These are phyloP conservation scores for Rhodotorula graminis DNA, from an alignment of 768 basidiomycete genomes.

Conservation along the genomic window DNA sequence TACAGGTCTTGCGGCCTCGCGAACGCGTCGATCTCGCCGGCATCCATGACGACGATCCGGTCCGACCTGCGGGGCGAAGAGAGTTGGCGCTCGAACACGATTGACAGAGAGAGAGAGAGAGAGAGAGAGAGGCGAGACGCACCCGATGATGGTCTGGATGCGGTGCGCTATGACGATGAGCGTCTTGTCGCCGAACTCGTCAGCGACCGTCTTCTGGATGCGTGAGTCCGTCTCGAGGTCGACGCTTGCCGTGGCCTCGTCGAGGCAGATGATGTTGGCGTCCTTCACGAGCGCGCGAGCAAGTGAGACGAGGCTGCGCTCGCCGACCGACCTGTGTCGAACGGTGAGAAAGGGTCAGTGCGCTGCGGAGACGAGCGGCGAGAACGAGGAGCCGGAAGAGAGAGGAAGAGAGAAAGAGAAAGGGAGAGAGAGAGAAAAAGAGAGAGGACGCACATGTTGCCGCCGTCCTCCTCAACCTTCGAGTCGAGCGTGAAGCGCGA, in stretches of 20 bases:
- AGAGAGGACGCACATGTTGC: constrained; percentile 16
- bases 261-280: constrained; percentile 72
- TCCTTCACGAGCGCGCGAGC: constrained; percentile 83
- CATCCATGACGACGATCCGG: constrained; percentile 75
- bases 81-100: constrained; percentile 58
- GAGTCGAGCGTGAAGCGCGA: constrained; percentile 72
- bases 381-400: too few species aligned
- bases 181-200: constrained; percentile 71
- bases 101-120: not conserved
- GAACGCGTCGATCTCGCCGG: constrained; percentile 58
- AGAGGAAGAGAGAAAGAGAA: too few species aligned
- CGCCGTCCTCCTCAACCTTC: constrained; percentile 74
- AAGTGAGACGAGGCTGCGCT: constrained; percentile 79
- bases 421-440: too few species aligned
- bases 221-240: constrained; percentile 72
- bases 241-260: constrained; percentile 48
- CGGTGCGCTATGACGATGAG: constrained; percentile 39
- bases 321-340: constrained; percentile 31
- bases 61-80: constrained; percentile 63
- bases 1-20: constrained; percentile 53
- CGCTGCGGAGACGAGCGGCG: too few species aligned
- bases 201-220: constrained; percentile 82
- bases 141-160: constrained; percentile 1
- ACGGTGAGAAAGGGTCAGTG: not conserved
- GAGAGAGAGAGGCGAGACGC: too few species aligned